phyloP scores from a whole-genome alignment of 805 yeast species.

The Yueomyces sp. region DNA sequence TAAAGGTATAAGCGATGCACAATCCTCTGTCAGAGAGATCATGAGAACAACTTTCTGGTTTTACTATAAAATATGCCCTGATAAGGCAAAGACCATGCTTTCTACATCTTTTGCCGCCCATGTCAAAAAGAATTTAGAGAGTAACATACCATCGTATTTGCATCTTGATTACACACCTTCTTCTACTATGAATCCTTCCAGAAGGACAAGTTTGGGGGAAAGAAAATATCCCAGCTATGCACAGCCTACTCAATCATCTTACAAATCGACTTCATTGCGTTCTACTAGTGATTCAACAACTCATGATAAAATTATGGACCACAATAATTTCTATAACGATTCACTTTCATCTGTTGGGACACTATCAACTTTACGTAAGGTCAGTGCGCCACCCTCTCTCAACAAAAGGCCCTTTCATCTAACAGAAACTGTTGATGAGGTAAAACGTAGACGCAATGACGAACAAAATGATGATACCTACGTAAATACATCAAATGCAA shows the following conservation, averaged over 20 bases:
- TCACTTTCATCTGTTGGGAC: background rate
- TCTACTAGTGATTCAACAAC: conserved; percentile 15
- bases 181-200: conserved; percentile 23
- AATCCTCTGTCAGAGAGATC: conserved; percentile 63
- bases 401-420: background rate
- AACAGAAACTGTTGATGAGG: background rate
- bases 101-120: conserved; percentile 15
- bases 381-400: conserved; percentile 13
- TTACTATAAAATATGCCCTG: conserved; percentile 40
- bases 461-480: background rate
- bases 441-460: background rate
- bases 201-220: conserved; percentile 22
- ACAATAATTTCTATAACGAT: conserved; percentile 1
- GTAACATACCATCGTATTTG: conserved; percentile 34
- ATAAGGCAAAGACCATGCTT: conserved; percentile 31
- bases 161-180: conserved; percentile 21
- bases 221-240: conserved; percentile 21
- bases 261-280: conserved; percentile 5
- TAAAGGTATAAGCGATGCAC: conserved; percentile 65
- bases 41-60: conserved; percentile 70
- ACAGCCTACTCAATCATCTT: conserved; percentile 16
- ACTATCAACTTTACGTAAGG: conserved; percentile 6
- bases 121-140: conserved; percentile 44
- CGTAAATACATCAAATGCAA: background rate
- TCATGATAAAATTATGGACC: background rate